These are phyloP conservation scores for Ophiostoma montium DNA, from an alignment of 2,329 filamentous ascomycete species.

Conservation along the genomic window DNA sequence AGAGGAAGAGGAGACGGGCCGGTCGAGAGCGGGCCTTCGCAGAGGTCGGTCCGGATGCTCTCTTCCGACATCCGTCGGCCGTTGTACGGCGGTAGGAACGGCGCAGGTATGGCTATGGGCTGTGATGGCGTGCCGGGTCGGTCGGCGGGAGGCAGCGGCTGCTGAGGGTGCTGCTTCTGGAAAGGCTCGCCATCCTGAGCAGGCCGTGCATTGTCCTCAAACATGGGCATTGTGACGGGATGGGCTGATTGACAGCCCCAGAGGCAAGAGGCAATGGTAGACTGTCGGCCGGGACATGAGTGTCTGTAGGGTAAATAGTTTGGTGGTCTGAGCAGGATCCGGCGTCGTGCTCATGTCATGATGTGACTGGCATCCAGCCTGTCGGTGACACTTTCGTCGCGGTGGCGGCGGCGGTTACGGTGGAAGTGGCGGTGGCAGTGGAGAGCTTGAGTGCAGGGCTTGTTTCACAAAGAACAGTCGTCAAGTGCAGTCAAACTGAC, in stretches of 20 bases:
- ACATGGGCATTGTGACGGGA: conserved; percentile 39
- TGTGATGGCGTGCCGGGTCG: conserved; percentile 5
- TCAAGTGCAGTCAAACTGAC: too few species aligned
- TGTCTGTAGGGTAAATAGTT: not conserved
- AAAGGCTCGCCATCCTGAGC: conserved; percentile 7
- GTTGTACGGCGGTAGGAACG: conserved; percentile 7
- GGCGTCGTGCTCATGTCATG: not conserved
- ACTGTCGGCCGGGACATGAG: too few species aligned
- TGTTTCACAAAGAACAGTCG: too few species aligned
- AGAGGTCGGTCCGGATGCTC: conserved; percentile 46
- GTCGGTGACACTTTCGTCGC: too few species aligned
- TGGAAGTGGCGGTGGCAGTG: not conserved
- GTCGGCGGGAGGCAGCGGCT: not conserved
- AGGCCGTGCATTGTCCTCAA: conserved; percentile 35
- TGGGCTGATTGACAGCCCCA: too few species aligned
- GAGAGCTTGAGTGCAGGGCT: too few species aligned
- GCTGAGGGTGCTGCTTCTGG: conserved; percentile 7
- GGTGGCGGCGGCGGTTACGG: too few species aligned
- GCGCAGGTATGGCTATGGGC: conserved; percentile 14
- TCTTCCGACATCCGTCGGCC: conserved; percentile 38
- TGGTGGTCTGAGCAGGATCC: not conserved
- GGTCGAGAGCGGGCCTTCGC: conserved; percentile 40
- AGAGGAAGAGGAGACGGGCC: conserved; percentile 18
- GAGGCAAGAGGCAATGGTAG: too few species aligned
- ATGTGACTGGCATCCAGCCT: not conserved